A percentile compares a stretch with the other conserved stretches of the same genome.
Evolutionary conservation across 106 monocot species (phyloP).

Genomic region (Dendrobium officinale): DNA sequence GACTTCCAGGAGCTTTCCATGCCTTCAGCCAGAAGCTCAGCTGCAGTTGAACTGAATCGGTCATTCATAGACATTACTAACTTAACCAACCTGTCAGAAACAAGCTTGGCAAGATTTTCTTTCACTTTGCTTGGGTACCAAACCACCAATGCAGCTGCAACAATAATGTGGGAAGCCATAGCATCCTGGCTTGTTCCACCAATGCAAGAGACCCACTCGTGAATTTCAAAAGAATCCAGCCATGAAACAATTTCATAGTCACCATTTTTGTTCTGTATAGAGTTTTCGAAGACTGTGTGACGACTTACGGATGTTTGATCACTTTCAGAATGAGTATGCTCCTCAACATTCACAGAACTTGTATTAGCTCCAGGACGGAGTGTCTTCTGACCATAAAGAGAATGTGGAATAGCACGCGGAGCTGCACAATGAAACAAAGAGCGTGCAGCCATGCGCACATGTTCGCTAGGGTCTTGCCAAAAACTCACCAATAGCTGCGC

Average conservation of each 20-base stretch:
- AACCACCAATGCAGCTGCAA: conserved; percentile 87
- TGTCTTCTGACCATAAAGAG: conserved; percentile 39
- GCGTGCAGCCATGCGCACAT: conserved; percentile 97
- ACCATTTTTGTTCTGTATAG: not conserved
- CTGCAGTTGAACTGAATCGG: conserved; percentile 85
- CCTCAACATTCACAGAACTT: conserved; percentile 19
- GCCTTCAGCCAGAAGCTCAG: conserved; percentile 95
- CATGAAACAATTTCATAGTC: conserved; percentile 47
- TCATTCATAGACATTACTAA: conserved; percentile 91
- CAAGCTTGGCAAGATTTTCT: conserved; percentile 41
- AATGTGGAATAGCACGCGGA: conserved; percentile 69
- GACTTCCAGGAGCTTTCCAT: conserved; percentile 87
- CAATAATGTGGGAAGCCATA: conserved; percentile 82
- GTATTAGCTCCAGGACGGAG: conserved; percentile 13
- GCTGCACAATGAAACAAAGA: conserved; percentile 98
- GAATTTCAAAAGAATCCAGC: conserved; percentile 84
- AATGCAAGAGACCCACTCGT: conserved; percentile 87
- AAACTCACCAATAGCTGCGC: conserved; percentile 84
- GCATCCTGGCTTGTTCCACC: conserved; percentile 80
- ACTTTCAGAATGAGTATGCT: conserved; percentile 9
- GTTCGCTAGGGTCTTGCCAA: conserved; percentile 97
- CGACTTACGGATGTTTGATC: conserved; percentile 8
- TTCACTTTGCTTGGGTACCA: conserved; percentile 98
- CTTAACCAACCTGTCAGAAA: conserved; percentile 70
- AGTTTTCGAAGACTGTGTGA: not conserved